Conservation (phyloP, 495 filamentous ascomycete genomes). For the Neurospora intermedia region DNA sequence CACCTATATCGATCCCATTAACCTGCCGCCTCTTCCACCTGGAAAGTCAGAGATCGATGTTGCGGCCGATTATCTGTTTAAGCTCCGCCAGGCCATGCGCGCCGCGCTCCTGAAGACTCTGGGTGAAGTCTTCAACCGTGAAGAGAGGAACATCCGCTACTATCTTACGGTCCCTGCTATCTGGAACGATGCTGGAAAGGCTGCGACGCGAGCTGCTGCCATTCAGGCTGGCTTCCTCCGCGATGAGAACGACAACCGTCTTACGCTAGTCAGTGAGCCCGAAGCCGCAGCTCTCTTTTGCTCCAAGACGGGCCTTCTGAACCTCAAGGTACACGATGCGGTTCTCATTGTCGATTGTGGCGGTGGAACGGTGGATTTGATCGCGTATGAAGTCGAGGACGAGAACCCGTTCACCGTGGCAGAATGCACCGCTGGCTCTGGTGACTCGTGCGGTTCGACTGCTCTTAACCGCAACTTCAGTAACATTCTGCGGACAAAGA, state of each 20-base stretch:
- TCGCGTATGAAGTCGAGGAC: constrained; percentile 68
- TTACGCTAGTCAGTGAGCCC: constrained; percentile 62
- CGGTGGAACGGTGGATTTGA: constrained; percentile 66
- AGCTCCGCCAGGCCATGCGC: constrained; percentile 63
- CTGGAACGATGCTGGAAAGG: constrained; percentile 69
- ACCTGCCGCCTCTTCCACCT: constrained; percentile 62
- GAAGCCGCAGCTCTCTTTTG: constrained; percentile 66
- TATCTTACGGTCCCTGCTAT: constrained; percentile 66
- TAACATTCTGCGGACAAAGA: constrained; percentile 66
- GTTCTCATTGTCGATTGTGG: constrained; percentile 68
- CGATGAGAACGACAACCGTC: constrained; percentile 64
- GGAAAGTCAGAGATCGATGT: constrained; percentile 72
- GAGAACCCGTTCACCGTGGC: constrained; percentile 65
- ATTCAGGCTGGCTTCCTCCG: constrained; percentile 67
- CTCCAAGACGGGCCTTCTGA: constrained; percentile 61
- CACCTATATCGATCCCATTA: constrained; percentile 71
- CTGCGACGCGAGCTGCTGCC: constrained; percentile 58
- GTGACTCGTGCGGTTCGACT: constrained; percentile 65
- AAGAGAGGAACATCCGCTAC: constrained; percentile 65
- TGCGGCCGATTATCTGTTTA: constrained; percentile 67
- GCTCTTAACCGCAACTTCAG: constrained; percentile 66
- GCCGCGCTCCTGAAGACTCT: constrained; percentile 66
- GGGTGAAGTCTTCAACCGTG: constrained; percentile 64
- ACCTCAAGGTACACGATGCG: constrained; percentile 64
- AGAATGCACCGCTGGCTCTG: constrained; percentile 65